Percentiles rank a stretch among this genome's conserved stretches.
Evolutionary conservation across 441 rosid species (phyloP).

Genomic region (Bruguiera hainesii): DNA sequence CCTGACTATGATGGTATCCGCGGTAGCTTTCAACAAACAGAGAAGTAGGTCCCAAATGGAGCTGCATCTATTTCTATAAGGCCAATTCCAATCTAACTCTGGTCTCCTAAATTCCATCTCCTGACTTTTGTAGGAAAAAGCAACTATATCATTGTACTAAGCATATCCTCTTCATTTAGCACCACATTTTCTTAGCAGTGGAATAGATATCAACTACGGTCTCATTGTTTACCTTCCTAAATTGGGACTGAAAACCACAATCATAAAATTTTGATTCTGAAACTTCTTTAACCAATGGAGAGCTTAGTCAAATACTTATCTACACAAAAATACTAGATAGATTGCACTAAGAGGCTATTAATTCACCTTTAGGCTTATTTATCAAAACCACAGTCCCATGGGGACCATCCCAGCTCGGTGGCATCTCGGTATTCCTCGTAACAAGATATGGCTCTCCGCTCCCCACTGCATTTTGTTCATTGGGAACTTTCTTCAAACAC

Average conservation of each 20-base stretch:
- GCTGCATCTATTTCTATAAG: not conserved
- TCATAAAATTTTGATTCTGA: not conserved
- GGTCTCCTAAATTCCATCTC: not conserved
- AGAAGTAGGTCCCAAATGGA: not conserved
- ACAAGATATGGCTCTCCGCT: conserved; percentile 71
- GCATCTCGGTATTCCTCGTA: conserved; percentile 75
- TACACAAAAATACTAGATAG: not conserved
- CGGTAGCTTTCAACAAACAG: not conserved
- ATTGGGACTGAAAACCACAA: not conserved
- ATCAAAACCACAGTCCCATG: conserved; percentile 80
- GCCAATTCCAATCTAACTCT: not conserved
- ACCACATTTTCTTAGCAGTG: not conserved
- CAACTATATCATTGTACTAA: not conserved
- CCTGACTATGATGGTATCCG: too few species aligned
- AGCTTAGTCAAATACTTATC: not conserved
- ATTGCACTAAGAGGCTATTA: conserved; percentile 1
- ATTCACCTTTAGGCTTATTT: conserved; percentile 88
- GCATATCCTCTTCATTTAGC: not conserved
- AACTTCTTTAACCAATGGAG: not conserved
- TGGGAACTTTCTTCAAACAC: conserved; percentile 69
- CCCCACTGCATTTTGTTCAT: conserved; percentile 45
- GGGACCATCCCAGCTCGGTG: conserved; percentile 86
- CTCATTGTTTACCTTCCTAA: not conserved
- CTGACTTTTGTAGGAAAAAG: not conserved
- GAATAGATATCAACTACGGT: not conserved